A percentile compares a stretch with the other conserved stretches of the same genome.
These are phyloP conservation scores for Hansfordia pulvinata DNA, from an alignment of 2,329 filamentous ascomycete species.

Conservation along the genomic window DNA sequence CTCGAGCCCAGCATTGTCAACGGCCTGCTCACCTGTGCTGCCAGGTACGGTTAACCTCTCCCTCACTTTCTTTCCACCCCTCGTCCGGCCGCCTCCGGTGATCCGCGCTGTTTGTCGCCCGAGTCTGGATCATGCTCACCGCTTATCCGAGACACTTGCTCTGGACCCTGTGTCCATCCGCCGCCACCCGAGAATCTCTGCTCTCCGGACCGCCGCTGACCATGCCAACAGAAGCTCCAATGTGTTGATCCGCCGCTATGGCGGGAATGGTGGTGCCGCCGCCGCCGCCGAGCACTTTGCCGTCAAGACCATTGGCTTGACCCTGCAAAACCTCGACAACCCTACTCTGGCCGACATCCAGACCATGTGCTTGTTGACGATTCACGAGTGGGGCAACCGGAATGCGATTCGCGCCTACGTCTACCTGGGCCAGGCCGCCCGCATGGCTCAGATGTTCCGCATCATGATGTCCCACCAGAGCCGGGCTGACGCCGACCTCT, in stretches of 20 bases:
- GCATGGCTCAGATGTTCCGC: slow-evolving; percentile 51
- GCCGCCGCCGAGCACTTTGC: slow-evolving; percentile 45
- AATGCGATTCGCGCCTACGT: slow-evolving; percentile 50
- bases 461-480: slow-evolving; percentile 41
- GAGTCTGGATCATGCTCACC: no score
- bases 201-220: slow-evolving; percentile 1
- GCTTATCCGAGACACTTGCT: no score
- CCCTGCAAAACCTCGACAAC: slow-evolving; percentile 45
- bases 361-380: slow-evolving; percentile 44
- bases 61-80: slow-evolving; percentile 5
- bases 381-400: slow-evolving; percentile 49
- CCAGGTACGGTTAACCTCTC: slow-evolving; percentile 32
- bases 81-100: slow-evolving; percentile 6
- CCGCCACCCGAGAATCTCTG: no score
- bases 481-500: slow-evolving; percentile 39
- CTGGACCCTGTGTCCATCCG: no score
- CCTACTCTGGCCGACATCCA: slow-evolving; percentile 48
- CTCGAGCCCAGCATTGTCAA: slow-evolving; percentile 44
- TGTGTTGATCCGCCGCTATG: slow-evolving; percentile 42
- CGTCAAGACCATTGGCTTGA: slow-evolving; percentile 39
- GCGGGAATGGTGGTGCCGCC: slow-evolving; percentile 33
- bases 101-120: no score
- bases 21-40: slow-evolving; percentile 41
- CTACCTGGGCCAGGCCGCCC: slow-evolving; percentile 47
- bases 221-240: slow-evolving; percentile 37